Evolutionary conservation across 2,329 filamentous ascomycete genomes (phyloP).

Genomic region (Leptographium flavum): DNA sequence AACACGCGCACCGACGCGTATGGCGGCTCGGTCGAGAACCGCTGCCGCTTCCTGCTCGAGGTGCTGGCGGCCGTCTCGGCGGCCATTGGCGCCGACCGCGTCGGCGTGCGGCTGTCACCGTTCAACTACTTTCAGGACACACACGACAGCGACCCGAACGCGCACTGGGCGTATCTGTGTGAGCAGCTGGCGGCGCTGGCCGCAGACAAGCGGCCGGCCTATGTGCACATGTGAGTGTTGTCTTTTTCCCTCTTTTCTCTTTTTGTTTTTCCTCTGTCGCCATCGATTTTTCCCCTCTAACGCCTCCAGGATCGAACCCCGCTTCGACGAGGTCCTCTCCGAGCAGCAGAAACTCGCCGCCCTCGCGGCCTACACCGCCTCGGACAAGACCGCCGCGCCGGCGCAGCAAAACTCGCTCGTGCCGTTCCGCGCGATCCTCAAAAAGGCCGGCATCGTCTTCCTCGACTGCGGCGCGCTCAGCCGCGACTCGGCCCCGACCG

Average conservation of each 20-base stretch:
- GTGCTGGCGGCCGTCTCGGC: constrained; percentile 19
- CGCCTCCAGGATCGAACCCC: constrained; percentile 6
- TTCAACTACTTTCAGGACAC: constrained; percentile 43
- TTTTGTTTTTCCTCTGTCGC: neutral
- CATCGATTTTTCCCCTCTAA: neutral
- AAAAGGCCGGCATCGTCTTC: constrained; percentile 30
- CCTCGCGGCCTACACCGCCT: constrained; percentile 34
- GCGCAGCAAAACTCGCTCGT: constrained; percentile 6
- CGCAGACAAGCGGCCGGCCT: constrained; percentile 1
- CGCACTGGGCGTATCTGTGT: constrained; percentile 39
- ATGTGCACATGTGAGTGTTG: constrained; percentile 4
- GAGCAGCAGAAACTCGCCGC: constrained; percentile 23
- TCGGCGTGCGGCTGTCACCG: constrained; percentile 40
- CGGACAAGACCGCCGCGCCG: neutral
- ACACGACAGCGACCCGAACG: constrained; percentile 39
- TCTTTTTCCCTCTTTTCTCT: neutral
- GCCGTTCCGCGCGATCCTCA: constrained; percentile 17
- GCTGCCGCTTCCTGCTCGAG: constrained; percentile 14
- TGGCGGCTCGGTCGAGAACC: constrained; percentile 12
- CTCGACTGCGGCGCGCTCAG: constrained; percentile 17
- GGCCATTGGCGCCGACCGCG: constrained; percentile 34
- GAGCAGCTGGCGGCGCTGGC: constrained; percentile 13
- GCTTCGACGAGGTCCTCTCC: constrained; percentile 9
- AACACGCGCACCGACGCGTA: constrained; percentile 9
- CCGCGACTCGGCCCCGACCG: constrained; percentile 13